Evolutionary conservation across 2,329 filamentous ascomycete species (phyloP).

Genomic region (Dactylellina parvicollis): DNA sequence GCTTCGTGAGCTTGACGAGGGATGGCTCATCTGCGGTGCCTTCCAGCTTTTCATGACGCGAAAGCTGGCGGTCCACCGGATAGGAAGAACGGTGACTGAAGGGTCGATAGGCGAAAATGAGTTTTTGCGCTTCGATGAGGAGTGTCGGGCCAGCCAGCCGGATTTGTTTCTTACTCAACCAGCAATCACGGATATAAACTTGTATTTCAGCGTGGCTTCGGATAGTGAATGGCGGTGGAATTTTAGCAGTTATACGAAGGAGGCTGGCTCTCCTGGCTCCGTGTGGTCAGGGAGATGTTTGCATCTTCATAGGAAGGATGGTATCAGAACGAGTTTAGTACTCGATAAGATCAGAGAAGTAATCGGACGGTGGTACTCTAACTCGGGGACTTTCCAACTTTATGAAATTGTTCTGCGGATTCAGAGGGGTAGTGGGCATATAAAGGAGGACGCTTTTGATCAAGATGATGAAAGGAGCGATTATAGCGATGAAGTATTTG

Average conservation of each 20-base stretch:
- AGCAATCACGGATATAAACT: background rate
- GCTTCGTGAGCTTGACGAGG: background rate
- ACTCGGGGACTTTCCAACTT: background rate
- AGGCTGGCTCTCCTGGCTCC: background rate
- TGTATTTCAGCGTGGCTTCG: background rate
- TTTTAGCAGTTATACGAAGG: background rate
- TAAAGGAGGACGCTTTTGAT: background rate
- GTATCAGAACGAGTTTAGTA: background rate
- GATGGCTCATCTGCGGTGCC: background rate
- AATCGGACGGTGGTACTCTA: background rate
- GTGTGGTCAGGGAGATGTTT: background rate
- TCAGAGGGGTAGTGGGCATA: too few relatives aligned
- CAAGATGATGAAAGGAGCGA: background rate
- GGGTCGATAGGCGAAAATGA: background rate
- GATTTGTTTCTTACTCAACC: slow-evolving; percentile 12
- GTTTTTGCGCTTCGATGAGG: background rate
- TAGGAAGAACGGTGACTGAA: background rate
- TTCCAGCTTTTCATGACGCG: background rate
- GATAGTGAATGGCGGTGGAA: background rate
- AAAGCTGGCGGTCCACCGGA: background rate
- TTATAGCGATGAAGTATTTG: background rate
- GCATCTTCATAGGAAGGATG: background rate
- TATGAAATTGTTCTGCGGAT: background rate
- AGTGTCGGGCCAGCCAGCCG: background rate
- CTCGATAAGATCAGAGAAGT: background rate